Base-by-base conservation (phyloP, 805 yeast genomes). In the Kluyveromyces siamensis region DNA sequence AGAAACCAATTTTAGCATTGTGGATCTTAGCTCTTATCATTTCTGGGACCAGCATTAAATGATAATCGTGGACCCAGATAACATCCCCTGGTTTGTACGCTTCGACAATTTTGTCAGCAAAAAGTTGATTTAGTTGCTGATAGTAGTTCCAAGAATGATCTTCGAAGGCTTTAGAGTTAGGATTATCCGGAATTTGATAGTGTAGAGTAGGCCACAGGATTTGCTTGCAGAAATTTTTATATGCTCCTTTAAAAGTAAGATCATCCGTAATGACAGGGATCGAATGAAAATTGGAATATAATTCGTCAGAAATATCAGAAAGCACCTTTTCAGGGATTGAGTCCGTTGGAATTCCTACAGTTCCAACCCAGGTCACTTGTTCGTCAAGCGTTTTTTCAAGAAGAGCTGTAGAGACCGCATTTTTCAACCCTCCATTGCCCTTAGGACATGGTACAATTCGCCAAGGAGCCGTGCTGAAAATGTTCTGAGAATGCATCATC, bases 61-160 rank as follows among this genome's bases (percentile, higher is more conserved):
- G 98, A 63, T 91, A 91, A 66, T 91, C 99, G 64, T 91, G 96
- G 47, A 91, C 74, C 98, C 98, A 93, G 51, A 91, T 75, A 39
- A 80, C 72, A 62, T 91, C 96, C 40, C 85, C 88, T 0, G 75
- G 75, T 55, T 81, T 79, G 65, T 91, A 90, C 1, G 72, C 69
- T 37, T 74, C 76, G 2, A 84, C 77, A 42, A 91, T 74, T 54
- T 77, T 78, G 48, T 89, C 86, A 0, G 98, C 97, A 59, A 90
- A 76, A 41, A 77, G 65, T 63, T 83, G 87, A 60, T 93, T 93
- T 52, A 91, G 73, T 1, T 72, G 68, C 55, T 79, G 80, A 65
- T 91, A 91, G 60, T 84, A 83, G 25, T 80, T 80, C 96, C 97
- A 91, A 1, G 96, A 87, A 62, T 89, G 95, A 55, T 87, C 96